phyloP scores from a whole-genome alignment of 2,329 filamentous ascomycete species.

The Neonectria magnoliae region DNA sequence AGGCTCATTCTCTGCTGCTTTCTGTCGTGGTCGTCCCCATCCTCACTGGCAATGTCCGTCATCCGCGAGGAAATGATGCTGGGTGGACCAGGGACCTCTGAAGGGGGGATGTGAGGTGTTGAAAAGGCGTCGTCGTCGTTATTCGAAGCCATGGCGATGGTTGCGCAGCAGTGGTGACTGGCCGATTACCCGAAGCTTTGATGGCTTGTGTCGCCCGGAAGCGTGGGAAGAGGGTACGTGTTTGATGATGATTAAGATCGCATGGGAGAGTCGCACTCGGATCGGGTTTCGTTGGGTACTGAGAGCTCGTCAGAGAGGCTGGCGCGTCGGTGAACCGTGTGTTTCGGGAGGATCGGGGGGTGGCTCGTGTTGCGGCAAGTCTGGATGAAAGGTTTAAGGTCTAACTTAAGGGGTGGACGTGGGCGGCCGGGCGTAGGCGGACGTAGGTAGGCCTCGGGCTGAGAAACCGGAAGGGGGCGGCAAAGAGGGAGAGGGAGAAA shows the following conservation, averaged over 20 bases:
- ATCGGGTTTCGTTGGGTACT: conserved; percentile 3
- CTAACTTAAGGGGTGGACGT: conserved; percentile 28
- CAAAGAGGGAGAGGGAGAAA: conserved; percentile 10
- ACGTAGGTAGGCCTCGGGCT: conserved; percentile 6
- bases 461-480: conserved; percentile 22
- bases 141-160: conserved; percentile 51
- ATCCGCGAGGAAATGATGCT: conserved; percentile 78
- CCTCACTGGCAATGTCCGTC: conserved; percentile 71
- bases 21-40: conserved; percentile 57
- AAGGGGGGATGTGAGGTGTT: conserved; percentile 52
- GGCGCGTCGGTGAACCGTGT: conserved; percentile 30
- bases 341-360: conserved; percentile 40
- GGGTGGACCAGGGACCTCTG: conserved; percentile 60
- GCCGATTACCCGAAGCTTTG: conserved; percentile 24
- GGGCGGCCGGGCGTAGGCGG: conserved; percentile 23
- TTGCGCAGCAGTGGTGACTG: conserved; percentile 26
- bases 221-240: conserved; percentile 21
- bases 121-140: conserved; percentile 53
- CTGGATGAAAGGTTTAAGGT: conserved; percentile 31
- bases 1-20: conserved; percentile 42
- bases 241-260: conserved; percentile 10
- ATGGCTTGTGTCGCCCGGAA: conserved; percentile 18
- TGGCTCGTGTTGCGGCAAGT: conserved; percentile 41
- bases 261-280: conserved; percentile 11
- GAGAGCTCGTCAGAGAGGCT: conserved; percentile 25